phyloP scores from a whole-genome alignment of 176 grass and related monocot genomes.

The Zea mays region DNA sequence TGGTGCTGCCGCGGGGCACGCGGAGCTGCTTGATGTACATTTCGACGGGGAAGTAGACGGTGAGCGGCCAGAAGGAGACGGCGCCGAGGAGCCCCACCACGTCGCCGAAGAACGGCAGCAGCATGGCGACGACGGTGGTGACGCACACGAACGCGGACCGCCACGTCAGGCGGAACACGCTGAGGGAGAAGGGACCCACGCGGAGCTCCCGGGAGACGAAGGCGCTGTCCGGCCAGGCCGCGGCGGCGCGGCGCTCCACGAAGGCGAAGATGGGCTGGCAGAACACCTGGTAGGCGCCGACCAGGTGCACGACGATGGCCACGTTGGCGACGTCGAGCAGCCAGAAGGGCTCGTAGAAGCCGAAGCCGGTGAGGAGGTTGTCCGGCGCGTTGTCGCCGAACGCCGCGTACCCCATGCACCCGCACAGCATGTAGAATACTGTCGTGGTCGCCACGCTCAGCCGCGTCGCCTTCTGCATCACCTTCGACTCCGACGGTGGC shows the following conservation, averaged over 20 bases:
- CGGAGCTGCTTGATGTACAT: slow-evolving; percentile 48
- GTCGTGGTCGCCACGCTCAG: slow-evolving; percentile 46
- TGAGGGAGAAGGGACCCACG: slow-evolving; percentile 36
- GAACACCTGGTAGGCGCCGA: slow-evolving; percentile 79
- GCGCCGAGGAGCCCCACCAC: slow-evolving; percentile 83
- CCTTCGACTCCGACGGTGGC: slow-evolving; percentile 51
- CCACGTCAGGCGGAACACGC: slow-evolving; percentile 64
- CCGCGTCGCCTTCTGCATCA: slow-evolving; percentile 49
- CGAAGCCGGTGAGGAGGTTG: slow-evolving; percentile 74
- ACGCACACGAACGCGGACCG: slow-evolving; percentile 66
- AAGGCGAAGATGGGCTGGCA: slow-evolving; percentile 74
- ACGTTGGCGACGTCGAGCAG: slow-evolving; percentile 73
- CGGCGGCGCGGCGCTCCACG: slow-evolving; percentile 55
- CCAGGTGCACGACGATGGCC: slow-evolving; percentile 75
- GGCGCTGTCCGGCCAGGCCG: slow-evolving; percentile 46
- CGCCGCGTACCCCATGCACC: slow-evolving; percentile 82
- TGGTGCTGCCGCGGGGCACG: slow-evolving; percentile 17
- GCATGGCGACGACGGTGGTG: slow-evolving; percentile 71
- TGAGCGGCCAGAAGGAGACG: slow-evolving; percentile 71
- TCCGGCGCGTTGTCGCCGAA: slow-evolving; percentile 60
- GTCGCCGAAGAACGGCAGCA: slow-evolving; percentile 91
- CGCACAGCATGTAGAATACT: slow-evolving; percentile 76
- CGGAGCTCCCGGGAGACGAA: slow-evolving; percentile 53
- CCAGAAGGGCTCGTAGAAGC: slow-evolving; percentile 85
- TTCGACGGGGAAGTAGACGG: slow-evolving; percentile 57